Conservation (phyloP, 768 basidiomycete genomes). For the Scleroderma bovista region DNA sequence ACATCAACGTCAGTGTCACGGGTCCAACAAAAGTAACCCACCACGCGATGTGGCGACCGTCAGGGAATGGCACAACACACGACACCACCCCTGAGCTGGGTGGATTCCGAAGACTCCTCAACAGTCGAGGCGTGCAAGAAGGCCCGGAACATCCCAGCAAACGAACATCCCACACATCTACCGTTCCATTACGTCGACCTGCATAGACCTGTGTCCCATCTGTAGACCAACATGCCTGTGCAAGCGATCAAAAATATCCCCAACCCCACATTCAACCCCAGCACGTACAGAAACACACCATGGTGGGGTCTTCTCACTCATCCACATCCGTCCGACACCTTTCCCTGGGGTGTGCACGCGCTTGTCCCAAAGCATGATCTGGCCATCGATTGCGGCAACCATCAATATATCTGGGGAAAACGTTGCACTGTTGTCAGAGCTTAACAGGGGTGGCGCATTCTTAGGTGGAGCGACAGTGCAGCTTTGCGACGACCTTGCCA, state of each 20-base stretch:
- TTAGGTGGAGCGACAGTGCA: constrained; percentile 52
- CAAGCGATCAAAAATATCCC: constrained; percentile 4
- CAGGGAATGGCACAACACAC: constrained; percentile 87
- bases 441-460: constrained; percentile 71
- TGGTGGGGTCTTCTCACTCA: constrained; percentile 88
- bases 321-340: constrained; percentile 81
- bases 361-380: constrained; percentile 88
- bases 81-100: constrained; percentile 87
- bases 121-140: constrained; percentile 60
- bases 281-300: constrained; percentile 89
- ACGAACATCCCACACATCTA: constrained; percentile 96
- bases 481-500: constrained; percentile 24
- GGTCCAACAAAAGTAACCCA: constrained; percentile 37
- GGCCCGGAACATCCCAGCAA: constrained; percentile 61
- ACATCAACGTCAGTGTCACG: constrained; percentile 11
- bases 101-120: constrained; percentile 84
- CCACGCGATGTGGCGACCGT: constrained; percentile 89
- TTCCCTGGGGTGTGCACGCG: constrained; percentile 56
- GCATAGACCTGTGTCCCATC: constrained; percentile 87
- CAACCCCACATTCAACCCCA: not conserved
- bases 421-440: constrained; percentile 48
- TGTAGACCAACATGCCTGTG: constrained; percentile 90
- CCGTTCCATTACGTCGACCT: constrained; percentile 82
- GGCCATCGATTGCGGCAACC: constrained; percentile 89
- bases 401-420: constrained; percentile 82